These are phyloP conservation scores for Beauveria varroae DNA, from an alignment of 2,329 filamentous ascomycete genomes.

Conservation along the genomic window DNA sequence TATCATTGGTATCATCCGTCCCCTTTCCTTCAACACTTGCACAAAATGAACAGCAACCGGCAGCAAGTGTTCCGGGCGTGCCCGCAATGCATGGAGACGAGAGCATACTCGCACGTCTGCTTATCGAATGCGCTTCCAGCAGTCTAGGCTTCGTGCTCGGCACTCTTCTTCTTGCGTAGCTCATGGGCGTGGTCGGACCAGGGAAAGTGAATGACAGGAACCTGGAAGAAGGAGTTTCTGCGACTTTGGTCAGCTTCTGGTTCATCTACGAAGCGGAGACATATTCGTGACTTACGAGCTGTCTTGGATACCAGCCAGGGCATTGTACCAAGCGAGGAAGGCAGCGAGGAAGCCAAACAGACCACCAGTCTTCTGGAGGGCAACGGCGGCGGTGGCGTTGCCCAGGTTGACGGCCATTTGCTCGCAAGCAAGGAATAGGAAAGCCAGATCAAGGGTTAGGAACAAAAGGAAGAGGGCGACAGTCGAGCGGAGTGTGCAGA, in stretches of 20 bases:
- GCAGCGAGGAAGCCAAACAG: constrained; percentile 74
- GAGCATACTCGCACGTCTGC: background rate
- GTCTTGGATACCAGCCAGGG: constrained; percentile 74
- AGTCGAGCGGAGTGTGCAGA: constrained; percentile 70
- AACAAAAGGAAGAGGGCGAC: constrained; percentile 73
- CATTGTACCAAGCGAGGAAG: constrained; percentile 83
- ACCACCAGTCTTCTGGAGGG: constrained; percentile 63
- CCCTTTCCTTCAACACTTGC: background rate
- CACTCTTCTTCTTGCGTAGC: constrained; percentile 43
- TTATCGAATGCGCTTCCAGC: background rate
- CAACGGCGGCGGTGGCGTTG: constrained; percentile 33
- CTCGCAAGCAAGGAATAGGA: constrained; percentile 62
- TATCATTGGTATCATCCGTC: constrained; percentile 31
- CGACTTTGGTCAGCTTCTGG: constrained; percentile 25
- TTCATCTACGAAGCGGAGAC: no score
- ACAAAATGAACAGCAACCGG: background rate
- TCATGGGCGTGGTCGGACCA: constrained; percentile 76
- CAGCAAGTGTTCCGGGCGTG: background rate
- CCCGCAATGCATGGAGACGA: background rate
- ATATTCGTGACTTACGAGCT: constrained; percentile 41
- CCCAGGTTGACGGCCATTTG: constrained; percentile 51
- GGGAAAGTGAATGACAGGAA: constrained; percentile 89
- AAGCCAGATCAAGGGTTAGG: constrained; percentile 68
- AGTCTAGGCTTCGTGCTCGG: constrained; percentile 22
- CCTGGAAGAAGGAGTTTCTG: constrained; percentile 82